Conservation (phyloP, 306 rosid genomes). For the Prunus fruticosa region DNA sequence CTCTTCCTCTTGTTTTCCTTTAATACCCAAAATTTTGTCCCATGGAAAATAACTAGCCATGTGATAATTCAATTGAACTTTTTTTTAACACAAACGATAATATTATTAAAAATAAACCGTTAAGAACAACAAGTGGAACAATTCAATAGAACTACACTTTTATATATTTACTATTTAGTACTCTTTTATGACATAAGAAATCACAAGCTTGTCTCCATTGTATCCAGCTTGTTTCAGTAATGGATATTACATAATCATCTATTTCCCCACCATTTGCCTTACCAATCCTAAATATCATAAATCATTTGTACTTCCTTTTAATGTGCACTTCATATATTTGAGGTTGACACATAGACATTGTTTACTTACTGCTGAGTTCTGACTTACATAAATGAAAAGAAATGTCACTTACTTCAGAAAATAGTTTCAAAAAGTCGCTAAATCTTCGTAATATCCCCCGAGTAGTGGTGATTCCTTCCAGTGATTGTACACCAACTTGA, state of each 20-base stretch:
- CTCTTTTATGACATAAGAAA: neutral
- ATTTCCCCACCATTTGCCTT: neutral
- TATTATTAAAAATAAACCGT: too few relatives aligned
- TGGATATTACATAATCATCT: neutral
- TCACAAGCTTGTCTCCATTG: neutral
- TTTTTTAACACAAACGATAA: too few relatives aligned
- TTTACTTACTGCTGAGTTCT: neutral
- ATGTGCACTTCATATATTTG: neutral
- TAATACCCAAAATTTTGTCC: neutral
- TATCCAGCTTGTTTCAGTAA: neutral
- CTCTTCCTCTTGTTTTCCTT: neutral
- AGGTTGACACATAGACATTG: too few relatives aligned
- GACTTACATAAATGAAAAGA: neutral
- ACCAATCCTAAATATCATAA: neutral
- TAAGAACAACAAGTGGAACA: too few relatives aligned
- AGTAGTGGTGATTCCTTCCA: conserved; percentile 66
- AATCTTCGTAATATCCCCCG: conserved; percentile 72
- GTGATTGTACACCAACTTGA: conserved; percentile 85
- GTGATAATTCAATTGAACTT: neutral
- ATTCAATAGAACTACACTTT: neutral
- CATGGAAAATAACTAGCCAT: neutral
- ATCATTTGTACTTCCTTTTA: neutral
- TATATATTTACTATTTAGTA: neutral
- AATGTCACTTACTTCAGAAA: conserved; percentile 53
- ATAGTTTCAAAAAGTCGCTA: conserved; percentile 66